phyloP scores from a whole-genome alignment of 2,329 filamentous ascomycete species.

The Cryphonectria japonica region DNA sequence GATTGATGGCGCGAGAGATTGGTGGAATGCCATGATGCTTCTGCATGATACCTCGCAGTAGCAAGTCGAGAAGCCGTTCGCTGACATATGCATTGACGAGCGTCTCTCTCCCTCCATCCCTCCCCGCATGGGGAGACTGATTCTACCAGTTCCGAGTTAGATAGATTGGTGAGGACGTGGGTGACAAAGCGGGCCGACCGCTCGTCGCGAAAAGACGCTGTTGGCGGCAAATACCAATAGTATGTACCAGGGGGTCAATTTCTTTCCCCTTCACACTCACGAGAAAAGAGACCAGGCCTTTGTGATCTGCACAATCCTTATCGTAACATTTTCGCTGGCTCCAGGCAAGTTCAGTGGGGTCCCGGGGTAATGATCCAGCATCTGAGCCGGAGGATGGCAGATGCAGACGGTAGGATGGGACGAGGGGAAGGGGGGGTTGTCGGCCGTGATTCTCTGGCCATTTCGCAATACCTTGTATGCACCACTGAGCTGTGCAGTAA shows the following conservation, averaged over 20 bases:
- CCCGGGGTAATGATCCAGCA: neutral
- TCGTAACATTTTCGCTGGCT: neutral
- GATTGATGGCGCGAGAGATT: conserved; percentile 7
- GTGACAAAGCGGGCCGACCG: neutral
- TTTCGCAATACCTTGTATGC: conserved; percentile 12
- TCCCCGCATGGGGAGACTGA: neutral
- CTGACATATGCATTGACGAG: neutral
- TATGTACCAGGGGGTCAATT: neutral
- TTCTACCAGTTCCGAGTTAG: conserved; percentile 2
- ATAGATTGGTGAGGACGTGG: conserved; percentile 5
- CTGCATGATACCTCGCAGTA: neutral
- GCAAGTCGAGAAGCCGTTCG: neutral
- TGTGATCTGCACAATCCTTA: conserved; percentile 1
- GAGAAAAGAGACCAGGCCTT: neutral
- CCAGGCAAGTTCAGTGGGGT: neutral
- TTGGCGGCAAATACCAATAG: neutral
- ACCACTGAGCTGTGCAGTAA: neutral
- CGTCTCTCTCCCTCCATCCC: neutral
- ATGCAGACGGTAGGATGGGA: neutral
- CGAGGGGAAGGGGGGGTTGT: neutral
- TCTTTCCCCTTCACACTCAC: neutral
- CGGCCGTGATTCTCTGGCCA: conserved; percentile 7
- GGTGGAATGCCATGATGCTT: neutral
- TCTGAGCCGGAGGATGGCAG: neutral
- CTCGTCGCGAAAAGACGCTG: neutral